phyloP scores from a whole-genome alignment of 2,329 filamentous ascomycete species.

The Coniella lustricola region DNA sequence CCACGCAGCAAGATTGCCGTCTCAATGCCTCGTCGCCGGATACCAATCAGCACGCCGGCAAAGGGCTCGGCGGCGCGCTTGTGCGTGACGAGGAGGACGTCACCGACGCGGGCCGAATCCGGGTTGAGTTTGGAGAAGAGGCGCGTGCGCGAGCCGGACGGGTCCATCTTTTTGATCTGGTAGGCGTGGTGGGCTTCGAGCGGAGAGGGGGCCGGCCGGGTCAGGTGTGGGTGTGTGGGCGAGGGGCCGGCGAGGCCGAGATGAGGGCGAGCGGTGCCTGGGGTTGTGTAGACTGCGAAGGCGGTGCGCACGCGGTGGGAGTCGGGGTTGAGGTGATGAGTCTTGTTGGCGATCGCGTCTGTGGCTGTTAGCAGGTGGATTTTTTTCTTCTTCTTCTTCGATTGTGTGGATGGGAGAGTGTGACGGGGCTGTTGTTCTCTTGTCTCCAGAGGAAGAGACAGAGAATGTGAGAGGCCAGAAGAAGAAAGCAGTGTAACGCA shows the following conservation, averaged over 20 bases:
- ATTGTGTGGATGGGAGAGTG: too few relatives aligned
- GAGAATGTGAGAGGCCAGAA: too few relatives aligned
- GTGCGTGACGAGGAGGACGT: constrained; percentile 84
- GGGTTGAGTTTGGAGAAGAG: constrained; percentile 74
- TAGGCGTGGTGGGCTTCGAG: constrained; percentile 58
- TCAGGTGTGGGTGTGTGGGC: constrained; percentile 9
- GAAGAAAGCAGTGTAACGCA: background rate
- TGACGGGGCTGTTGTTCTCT: background rate
- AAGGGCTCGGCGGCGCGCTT: constrained; percentile 78
- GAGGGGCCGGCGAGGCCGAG: constrained; percentile 1
- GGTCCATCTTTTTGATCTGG: constrained; percentile 73
- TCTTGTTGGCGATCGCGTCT: constrained; percentile 22
- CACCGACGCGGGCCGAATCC: constrained; percentile 75
- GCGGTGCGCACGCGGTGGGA: constrained; percentile 29
- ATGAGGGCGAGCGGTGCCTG: constrained; percentile 8
- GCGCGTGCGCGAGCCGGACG: constrained; percentile 70
- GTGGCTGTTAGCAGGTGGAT: background rate
- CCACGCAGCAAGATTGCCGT: constrained; percentile 82
- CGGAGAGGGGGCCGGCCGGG: constrained; percentile 39
- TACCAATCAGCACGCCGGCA: constrained; percentile 78
- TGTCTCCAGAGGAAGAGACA: background rate
- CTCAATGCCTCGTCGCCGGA: constrained; percentile 81
- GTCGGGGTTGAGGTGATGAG: constrained; percentile 24
- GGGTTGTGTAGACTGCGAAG: constrained; percentile 41
- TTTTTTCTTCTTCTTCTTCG: too few relatives aligned